Evolutionary conservation across 352 stramenopile species (phyloP).

Genomic region (Phytophthora vignae): DNA sequence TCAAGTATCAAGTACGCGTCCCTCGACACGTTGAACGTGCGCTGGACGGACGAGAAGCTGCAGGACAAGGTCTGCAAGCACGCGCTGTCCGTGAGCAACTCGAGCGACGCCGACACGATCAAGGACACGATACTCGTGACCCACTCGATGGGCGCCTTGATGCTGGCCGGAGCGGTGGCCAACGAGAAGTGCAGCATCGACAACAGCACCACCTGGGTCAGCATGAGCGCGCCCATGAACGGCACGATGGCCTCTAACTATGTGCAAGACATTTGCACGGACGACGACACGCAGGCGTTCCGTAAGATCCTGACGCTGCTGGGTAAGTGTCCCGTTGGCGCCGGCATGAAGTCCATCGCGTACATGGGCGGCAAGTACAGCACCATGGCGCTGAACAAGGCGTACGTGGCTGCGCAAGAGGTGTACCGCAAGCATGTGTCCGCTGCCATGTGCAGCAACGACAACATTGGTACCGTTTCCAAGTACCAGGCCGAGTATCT

Average conservation of each 20-base stretch:
- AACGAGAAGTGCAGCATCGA: conserved; percentile 57
- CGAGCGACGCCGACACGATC: conserved; percentile 29
- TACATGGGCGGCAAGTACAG: conserved; percentile 47
- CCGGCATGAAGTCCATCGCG: conserved; percentile 49
- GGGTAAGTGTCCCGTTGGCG: conserved; percentile 43
- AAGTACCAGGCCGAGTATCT: conserved; percentile 33
- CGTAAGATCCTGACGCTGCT: conserved; percentile 43
- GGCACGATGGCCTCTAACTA: conserved; percentile 59
- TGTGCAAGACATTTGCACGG: conserved; percentile 45
- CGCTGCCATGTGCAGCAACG: conserved; percentile 53
- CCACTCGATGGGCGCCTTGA: conserved; percentile 59
- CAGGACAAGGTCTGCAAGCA: conserved; percentile 48
- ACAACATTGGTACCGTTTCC: conserved; percentile 45
- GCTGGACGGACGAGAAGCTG: conserved; percentile 44
- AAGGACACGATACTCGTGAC: conserved; percentile 54
- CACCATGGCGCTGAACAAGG: conserved; percentile 35
- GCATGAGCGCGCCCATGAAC: conserved; percentile 53
- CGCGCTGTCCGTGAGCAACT: conserved; percentile 39
- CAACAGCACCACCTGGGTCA: conserved; percentile 52
- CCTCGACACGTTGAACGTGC: conserved; percentile 39
- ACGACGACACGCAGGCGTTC: conserved; percentile 40
- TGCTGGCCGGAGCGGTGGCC: conserved; percentile 49
- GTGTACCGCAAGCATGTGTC: conserved; percentile 48
- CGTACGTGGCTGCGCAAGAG: conserved; percentile 39
- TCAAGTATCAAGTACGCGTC: conserved; percentile 45